Conservation (phyloP, 2,329 filamentous ascomycete genomes). For the Calonectria ilicicola region DNA sequence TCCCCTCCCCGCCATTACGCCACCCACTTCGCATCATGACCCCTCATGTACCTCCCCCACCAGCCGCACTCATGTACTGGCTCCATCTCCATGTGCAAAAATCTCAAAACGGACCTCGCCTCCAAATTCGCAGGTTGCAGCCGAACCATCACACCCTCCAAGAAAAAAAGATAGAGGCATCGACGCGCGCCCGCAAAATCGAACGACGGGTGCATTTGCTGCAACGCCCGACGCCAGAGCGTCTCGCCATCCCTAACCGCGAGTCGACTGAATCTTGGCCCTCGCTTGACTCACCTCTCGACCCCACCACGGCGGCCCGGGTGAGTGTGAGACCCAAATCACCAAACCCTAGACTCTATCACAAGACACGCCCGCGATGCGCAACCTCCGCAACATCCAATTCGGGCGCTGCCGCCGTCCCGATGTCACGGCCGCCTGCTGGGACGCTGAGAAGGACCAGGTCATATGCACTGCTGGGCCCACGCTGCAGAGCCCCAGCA, state of each 20-base stretch:
- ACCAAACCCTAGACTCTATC: not conserved
- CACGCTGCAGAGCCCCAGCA: constrained; percentile 73
- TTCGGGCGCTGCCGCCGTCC: constrained; percentile 74
- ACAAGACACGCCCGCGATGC: constrained; percentile 67
- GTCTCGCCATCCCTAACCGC: constrained; percentile 32
- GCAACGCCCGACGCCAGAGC: constrained; percentile 22
- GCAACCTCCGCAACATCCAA: constrained; percentile 85
- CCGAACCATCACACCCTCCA: constrained; percentile 40
- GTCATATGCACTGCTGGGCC: constrained; percentile 89
- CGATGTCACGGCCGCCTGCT: constrained; percentile 81
- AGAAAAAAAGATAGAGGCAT: constrained; percentile 25
- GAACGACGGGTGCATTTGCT: constrained; percentile 40
- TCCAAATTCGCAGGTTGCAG: constrained; percentile 38
- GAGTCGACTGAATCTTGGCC: not conserved
- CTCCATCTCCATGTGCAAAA: constrained; percentile 31
- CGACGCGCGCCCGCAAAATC: constrained; percentile 34
- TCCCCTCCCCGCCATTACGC: not conserved
- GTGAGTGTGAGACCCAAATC: constrained; percentile 4
- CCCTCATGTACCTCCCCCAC: constrained; percentile 6
- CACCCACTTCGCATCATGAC: not conserved
- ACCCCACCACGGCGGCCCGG: constrained; percentile 7
- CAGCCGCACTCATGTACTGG: constrained; percentile 24
- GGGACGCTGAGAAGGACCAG: constrained; percentile 84
- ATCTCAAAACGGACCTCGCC: constrained; percentile 42
- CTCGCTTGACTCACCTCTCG: constrained; percentile 16